Base-by-base conservation (phyloP, 2,329 filamentous ascomycete species). In the Scopulariopsis brevicaulis region DNA sequence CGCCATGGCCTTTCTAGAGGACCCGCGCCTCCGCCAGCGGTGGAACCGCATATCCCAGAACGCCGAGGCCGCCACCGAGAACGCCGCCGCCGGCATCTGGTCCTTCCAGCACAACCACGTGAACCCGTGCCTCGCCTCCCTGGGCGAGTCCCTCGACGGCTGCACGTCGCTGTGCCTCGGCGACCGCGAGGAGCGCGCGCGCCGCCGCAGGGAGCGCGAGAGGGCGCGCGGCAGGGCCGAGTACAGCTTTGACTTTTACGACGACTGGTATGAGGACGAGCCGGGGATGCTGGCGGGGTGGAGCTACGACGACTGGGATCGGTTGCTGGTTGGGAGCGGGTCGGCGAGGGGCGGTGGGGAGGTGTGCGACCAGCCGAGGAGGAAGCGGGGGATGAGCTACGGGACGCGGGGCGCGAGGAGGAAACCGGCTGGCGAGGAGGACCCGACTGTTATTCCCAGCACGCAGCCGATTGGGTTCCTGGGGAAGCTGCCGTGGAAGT, bases 201-300 rank as follows among this genome's bases (percentile, higher is more conserved):
- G 89, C 34, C 83, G 89, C 59, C 73, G 77, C 53, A 77, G 86
- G 61, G 84, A 90, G 65, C 81, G 87, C 52, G 79, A 81, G 22
- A 75, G 80, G 10, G 74, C 76, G 25, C 72, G 74, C 60, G 83
- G 82, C 2, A 72, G 84, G 56, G 88, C 91, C 32, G 92, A 96
- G 71, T 83, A 88, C 65, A 92, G 83, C 66, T 97, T 97, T 69
- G 93, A 96, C 70, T 97, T 97, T 70, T 97, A 97, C 74, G 93
- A 96, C 71, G 93, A 96, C 71, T 97, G 93, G 93, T 90, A 96
- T 61, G 77, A 81, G 58, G 80, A 82, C 57, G 71, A 73, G 56
- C 66, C 67, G 34, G 79, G 81, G 55, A 76, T 58, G 2, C 58
- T 63, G 4, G 60, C 60, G 28, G 75, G 55, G 56, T 96, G 90